A percentile compares a stretch with the other conserved stretches of the same genome.
Evolutionary conservation across 1,284 basidiomycete species (phyloP).

Genomic region (Cryptococcus amylolentus): DNA sequence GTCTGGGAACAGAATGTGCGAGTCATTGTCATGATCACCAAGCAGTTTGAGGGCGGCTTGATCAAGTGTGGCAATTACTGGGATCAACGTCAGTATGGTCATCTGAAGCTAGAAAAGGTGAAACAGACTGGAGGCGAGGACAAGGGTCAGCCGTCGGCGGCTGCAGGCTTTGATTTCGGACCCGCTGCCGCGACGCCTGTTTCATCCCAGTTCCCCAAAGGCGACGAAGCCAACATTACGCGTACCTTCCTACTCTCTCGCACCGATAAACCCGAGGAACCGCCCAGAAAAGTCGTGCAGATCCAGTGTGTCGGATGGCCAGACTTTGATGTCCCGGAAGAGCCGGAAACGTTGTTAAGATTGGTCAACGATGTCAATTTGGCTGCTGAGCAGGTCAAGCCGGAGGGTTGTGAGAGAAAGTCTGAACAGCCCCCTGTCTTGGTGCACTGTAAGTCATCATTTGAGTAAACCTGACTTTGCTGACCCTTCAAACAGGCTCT

Average conservation of each 20-base stretch:
- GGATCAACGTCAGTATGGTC: slow-evolving; percentile 68
- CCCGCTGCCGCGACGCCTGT: slow-evolving; percentile 15
- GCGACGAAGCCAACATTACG: slow-evolving; percentile 53
- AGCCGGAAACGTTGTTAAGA: slow-evolving; percentile 66
- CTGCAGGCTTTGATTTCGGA: slow-evolving; percentile 49
- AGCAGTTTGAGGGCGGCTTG: slow-evolving; percentile 80
- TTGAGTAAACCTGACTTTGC: slow-evolving; percentile 50
- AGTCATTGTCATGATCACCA: slow-evolving; percentile 72
- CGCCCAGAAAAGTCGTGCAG: slow-evolving; percentile 60
- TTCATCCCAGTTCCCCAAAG: background rate
- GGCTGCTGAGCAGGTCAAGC: slow-evolving; percentile 58
- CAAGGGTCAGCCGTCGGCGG: slow-evolving; percentile 20
- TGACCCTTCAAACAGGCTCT: slow-evolving; percentile 62
- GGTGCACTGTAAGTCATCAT: slow-evolving; percentile 44
- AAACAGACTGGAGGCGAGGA: slow-evolving; percentile 58
- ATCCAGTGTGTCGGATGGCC: slow-evolving; percentile 90
- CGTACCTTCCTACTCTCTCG: slow-evolving; percentile 69
- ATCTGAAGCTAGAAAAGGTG: slow-evolving; percentile 62
- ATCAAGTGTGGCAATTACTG: slow-evolving; percentile 93
- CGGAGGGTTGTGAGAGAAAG: slow-evolving; percentile 32
- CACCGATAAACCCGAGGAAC: slow-evolving; percentile 57
- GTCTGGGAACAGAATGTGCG: slow-evolving; percentile 57
- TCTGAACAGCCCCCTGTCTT: slow-evolving; percentile 45
- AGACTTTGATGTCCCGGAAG: slow-evolving; percentile 86
- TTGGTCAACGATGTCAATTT: slow-evolving; percentile 62